Conservation (phyloP, 805 yeast species). For the Kockiozyma suomiensis region DNA sequence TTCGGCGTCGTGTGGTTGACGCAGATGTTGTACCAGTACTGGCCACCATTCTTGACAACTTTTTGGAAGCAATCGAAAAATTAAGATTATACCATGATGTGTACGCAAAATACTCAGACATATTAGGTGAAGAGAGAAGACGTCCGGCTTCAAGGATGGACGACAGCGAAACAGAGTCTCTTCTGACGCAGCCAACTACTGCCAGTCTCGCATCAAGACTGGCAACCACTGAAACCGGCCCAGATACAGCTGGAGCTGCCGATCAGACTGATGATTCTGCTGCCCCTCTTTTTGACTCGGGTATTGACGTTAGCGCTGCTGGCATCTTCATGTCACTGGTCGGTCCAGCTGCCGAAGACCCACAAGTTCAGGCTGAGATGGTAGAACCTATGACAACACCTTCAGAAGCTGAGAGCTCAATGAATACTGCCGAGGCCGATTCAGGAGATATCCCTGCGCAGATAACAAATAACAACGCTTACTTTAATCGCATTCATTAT, state of each 20-base stretch:
- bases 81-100: constrained; percentile 28
- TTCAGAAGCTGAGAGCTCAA: constrained; percentile 2
- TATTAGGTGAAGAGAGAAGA: not conserved
- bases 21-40: constrained; percentile 91
- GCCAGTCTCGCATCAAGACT: not conserved
- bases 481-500: constrained; percentile 15
- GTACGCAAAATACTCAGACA: not conserved
- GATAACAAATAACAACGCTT: constrained; percentile 5
- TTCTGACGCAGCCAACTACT: not conserved
- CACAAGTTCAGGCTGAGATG: not conserved
- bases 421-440: not conserved
- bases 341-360: constrained; percentile 9
- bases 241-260: not conserved
- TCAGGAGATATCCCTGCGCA: not conserved
- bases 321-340: constrained; percentile 22
- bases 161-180: not conserved
- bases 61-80: constrained; percentile 47
- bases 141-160: not conserved
- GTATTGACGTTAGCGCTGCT: constrained; percentile 21
- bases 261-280: not conserved
- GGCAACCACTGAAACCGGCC: not conserved
- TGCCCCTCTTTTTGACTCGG: constrained; percentile 20
- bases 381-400: not conserved
- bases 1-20: constrained; percentile 81
- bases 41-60: constrained; percentile 90